These are phyloP conservation scores for Aspergillus nomiae DNA, from an alignment of 2,329 filamentous ascomycete species.

Conservation along the genomic window DNA sequence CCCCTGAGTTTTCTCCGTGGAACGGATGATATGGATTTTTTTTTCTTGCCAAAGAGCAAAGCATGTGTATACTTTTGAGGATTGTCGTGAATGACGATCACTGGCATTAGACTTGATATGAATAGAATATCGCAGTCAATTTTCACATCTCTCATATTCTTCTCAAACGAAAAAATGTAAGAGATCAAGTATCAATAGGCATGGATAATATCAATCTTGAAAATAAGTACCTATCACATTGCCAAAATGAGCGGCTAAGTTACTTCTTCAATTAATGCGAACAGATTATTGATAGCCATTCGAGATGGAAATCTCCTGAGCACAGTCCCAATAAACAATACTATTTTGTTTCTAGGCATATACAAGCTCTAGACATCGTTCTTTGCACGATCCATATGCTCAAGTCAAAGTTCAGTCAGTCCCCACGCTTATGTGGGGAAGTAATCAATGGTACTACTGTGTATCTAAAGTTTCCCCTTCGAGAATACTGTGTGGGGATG, in stretches of 20 bases:
- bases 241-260: neutral
- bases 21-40: conserved; percentile 9
- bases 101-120: neutral
- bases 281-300: neutral
- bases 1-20: conserved; percentile 11
- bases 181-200: neutral
- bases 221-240: neutral
- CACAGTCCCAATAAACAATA: neutral
- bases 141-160: neutral
- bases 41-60: conserved; percentile 2
- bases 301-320: neutral
- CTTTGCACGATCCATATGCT: neutral
- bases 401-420: neutral
- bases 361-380: neutral
- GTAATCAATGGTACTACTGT: neutral
- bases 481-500: neutral
- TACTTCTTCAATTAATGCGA: neutral
- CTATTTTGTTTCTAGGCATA: neutral
- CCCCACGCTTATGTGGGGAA: neutral
- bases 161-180: neutral
- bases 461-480: neutral
- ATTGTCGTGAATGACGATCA: neutral
- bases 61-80: conserved; percentile 15
- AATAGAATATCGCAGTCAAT: neutral
- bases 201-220: neutral